phyloP scores from a whole-genome alignment of 192 early-diverging fungal genomes.

The Coemansia sp. region DNA sequence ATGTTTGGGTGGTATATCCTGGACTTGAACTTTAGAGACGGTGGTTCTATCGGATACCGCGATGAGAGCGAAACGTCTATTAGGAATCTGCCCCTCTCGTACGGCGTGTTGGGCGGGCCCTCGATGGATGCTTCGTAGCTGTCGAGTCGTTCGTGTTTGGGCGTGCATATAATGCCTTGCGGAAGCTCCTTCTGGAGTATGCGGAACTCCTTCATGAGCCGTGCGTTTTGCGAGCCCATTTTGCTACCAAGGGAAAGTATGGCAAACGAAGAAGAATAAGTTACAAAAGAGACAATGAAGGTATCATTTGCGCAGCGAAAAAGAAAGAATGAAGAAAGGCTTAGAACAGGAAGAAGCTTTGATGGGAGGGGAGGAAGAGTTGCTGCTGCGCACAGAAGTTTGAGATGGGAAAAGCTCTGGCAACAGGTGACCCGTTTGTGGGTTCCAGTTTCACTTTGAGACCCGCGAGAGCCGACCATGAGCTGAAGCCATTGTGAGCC shows the following conservation, averaged over 20 bases:
- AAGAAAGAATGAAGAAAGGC: not conserved
- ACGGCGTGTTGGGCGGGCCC: conserved; percentile 69
- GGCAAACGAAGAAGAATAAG: not conserved
- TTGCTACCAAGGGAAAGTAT: not conserved
- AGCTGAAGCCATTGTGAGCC: conserved; percentile 4
- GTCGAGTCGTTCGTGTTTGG: conserved; percentile 59
- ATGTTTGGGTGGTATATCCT: conserved; percentile 83
- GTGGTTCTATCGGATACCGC: conserved; percentile 74
- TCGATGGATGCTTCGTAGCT: conserved; percentile 60
- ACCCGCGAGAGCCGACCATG: not conserved
- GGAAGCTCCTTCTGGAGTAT: conserved; percentile 57
- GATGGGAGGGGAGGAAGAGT: not conserved
- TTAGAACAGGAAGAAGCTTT: no score
- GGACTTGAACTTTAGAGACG: conserved; percentile 67
- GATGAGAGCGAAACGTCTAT: conserved; percentile 55
- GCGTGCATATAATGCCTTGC: conserved; percentile 63
- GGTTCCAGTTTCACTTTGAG: not conserved
- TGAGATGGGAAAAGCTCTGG: not conserved
- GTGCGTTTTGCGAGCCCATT: conserved; percentile 13
- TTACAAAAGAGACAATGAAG: not conserved
- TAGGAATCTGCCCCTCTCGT: conserved; percentile 61
- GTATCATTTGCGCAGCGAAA: not conserved
- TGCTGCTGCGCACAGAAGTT: conserved; percentile 1
- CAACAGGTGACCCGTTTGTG: not conserved
- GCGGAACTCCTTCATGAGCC: conserved; percentile 33